Evolutionary conservation across 2,329 filamentous ascomycete genomes (phyloP).

Genomic region (Cladophialophora exuberans): DNA sequence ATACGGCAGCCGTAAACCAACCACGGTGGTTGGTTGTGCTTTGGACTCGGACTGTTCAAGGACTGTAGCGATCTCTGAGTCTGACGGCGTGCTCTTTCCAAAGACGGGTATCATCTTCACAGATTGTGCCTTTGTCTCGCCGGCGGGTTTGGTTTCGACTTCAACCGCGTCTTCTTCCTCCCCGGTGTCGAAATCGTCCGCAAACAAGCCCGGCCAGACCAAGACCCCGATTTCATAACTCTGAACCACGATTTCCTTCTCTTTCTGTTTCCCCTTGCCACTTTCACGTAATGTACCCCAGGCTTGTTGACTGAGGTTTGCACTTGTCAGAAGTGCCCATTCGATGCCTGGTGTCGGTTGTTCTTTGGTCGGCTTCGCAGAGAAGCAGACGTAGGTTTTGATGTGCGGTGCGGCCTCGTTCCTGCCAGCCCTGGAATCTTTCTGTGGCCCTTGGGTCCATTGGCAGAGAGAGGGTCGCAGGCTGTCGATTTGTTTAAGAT

Average conservation of each 20-base stretch:
- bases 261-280: conserved; percentile 36
- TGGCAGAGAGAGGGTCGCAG: conserved; percentile 71
- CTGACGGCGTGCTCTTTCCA: conserved; percentile 59
- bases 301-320: conserved; percentile 87
- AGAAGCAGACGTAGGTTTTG: conserved; percentile 80
- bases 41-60: background rate
- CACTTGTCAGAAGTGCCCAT: conserved; percentile 87
- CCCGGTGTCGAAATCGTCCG: conserved; percentile 37
- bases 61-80: background rate
- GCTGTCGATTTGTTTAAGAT: conserved; percentile 74
- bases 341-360: conserved; percentile 57
- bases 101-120: conserved; percentile 72
- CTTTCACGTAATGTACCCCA: conserved; percentile 69
- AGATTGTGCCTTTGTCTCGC: background rate
- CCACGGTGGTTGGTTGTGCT: conserved; percentile 40
- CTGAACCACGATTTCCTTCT: conserved; percentile 65
- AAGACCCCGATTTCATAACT: conserved; percentile 85
- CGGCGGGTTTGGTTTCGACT: background rate
- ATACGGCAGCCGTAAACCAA: conserved; percentile 83
- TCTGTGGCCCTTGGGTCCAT: conserved; percentile 54
- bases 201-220: conserved; percentile 71
- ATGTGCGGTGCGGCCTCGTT: conserved; percentile 80
- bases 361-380: conserved; percentile 37
- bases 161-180: background rate
- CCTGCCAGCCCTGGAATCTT: conserved; percentile 58